phyloP scores from a whole-genome alignment of 192 early-diverging fungal species.

The Ambispora gerdemannii region DNA sequence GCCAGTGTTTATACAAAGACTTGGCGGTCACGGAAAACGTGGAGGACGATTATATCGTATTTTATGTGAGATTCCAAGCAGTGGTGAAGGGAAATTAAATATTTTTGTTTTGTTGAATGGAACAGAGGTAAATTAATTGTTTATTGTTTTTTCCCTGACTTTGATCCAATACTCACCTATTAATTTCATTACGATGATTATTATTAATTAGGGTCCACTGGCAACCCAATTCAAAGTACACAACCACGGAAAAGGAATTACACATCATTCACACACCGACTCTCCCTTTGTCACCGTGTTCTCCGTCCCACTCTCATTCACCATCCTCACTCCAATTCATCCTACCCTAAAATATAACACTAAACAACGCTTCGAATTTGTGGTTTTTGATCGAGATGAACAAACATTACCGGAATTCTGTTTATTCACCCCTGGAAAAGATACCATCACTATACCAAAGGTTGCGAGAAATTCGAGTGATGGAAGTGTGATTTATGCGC shows the following conservation, averaged over 20 bases:
- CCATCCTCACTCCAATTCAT: slow-evolving; percentile 14
- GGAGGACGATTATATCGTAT: not conserved
- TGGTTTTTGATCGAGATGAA: slow-evolving; percentile 13
- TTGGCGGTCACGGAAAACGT: not conserved
- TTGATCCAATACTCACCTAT: not conserved
- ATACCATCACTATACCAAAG: not conserved
- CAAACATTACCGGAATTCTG: slow-evolving; percentile 1
- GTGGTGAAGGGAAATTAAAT: slow-evolving; percentile 17
- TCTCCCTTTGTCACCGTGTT: slow-evolving; percentile 9
- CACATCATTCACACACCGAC: too few species aligned
- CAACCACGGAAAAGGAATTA: not conserved
- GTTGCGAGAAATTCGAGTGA: not conserved
- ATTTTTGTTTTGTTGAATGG: slow-evolving; percentile 19
- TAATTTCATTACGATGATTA: not conserved
- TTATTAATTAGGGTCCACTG: slow-evolving; percentile 20
- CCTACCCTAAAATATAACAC: slow-evolving; percentile 3
- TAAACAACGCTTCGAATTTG: slow-evolving; percentile 4
- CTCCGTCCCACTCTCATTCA: slow-evolving; percentile 18
- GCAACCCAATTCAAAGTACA: not conserved
- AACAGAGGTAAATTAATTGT: slow-evolving; percentile 8
- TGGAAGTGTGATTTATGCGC: slow-evolving; percentile 1
- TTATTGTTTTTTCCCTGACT: not conserved
- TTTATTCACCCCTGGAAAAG: slow-evolving; percentile 9
- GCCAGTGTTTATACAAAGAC: slow-evolving; percentile 9
- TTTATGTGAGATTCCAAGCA: not conserved